These are phyloP conservation scores for Coemansia sp. DNA, from an alignment of 192 early-diverging fungal species.

Conservation along the genomic window DNA sequence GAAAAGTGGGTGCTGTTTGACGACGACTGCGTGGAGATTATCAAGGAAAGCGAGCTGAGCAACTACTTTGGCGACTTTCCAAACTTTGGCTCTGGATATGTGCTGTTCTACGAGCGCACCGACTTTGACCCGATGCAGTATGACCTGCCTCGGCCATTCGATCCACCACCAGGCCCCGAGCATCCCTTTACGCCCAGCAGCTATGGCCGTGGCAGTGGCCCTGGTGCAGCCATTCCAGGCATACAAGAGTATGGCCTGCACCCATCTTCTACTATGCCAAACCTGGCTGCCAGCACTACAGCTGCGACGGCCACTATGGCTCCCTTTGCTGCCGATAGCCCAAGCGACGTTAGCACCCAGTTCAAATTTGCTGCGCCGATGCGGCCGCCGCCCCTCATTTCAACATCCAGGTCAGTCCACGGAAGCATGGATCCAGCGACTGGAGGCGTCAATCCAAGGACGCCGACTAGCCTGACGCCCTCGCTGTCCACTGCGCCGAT, in stretches of 20 bases:
- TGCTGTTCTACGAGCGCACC: constrained; percentile 75
- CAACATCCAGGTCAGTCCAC: constrained; percentile 37
- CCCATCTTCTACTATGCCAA: constrained; percentile 30
- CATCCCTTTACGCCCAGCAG: background rate
- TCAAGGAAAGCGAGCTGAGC: constrained; percentile 75
- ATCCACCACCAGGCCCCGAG: background rate
- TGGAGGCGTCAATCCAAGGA: background rate
- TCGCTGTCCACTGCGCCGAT: constrained; percentile 8
- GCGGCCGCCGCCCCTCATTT: constrained; percentile 47
- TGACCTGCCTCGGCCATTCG: constrained; percentile 35
- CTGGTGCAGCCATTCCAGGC: background rate
- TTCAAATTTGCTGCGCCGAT: constrained; percentile 27
- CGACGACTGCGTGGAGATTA: constrained; percentile 92
- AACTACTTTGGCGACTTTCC: constrained; percentile 83
- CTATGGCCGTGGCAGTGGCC: background rate
- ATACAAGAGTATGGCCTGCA: constrained; percentile 11
- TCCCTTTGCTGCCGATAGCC: background rate
- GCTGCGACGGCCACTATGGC: background rate
- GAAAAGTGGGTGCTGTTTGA: constrained; percentile 95
- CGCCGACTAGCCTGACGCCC: constrained; percentile 14
- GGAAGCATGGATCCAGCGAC: constrained; percentile 5
- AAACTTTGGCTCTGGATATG: constrained; percentile 76
- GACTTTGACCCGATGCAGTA: constrained; percentile 49
- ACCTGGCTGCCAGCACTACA: constrained; percentile 2
- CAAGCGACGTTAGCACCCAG: background rate